A percentile compares a stretch with the other conserved stretches of the same genome.
Conservation (phyloP, 345 rosid species). For the Sisymbrium irio region DNA sequence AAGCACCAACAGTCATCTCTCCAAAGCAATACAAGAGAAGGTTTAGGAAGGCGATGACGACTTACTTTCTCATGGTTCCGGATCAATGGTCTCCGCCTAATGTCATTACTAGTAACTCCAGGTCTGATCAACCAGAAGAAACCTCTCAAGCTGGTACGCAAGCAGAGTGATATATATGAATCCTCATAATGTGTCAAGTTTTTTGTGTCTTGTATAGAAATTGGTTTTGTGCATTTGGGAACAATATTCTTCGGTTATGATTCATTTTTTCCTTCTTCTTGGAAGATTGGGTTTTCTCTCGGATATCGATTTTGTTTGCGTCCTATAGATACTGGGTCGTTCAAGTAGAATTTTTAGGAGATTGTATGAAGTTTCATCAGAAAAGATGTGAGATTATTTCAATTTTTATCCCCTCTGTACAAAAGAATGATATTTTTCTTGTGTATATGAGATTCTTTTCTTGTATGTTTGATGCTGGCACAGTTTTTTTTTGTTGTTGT, state of each 20-base stretch:
- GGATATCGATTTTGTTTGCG: constrained; percentile 12
- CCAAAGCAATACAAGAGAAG: constrained; percentile 95
- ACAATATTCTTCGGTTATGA: constrained; percentile 40
- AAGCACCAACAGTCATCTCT: constrained; percentile 85
- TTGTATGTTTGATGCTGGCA: not conserved
- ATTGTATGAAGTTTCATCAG: constrained; percentile 34
- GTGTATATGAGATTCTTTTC: constrained; percentile 20
- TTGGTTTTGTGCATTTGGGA: constrained; percentile 16
- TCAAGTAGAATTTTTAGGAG: constrained; percentile 33
- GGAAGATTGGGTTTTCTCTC: constrained; percentile 21
- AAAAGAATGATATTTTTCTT: constrained; percentile 25
- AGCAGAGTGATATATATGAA: constrained; percentile 36
- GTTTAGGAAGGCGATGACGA: constrained; percentile 92
- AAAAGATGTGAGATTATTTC: constrained; percentile 46
- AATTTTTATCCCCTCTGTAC: constrained; percentile 44
- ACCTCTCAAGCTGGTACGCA: constrained; percentile 42
- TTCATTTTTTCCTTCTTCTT: constrained; percentile 7
- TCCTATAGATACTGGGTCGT: constrained; percentile 31
- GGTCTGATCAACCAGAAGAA: constrained; percentile 62
- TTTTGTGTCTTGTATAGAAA: constrained; percentile 24
- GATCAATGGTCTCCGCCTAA: constrained; percentile 89
- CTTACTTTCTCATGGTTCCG: constrained; percentile 92
- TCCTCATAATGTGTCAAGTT: not conserved
- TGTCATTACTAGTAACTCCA: constrained; percentile 48
- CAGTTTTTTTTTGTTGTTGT: not conserved